These are phyloP conservation scores for Chlamydomonas eustigma DNA, from an alignment of 139 green algal genomes.

Conservation along the genomic window DNA sequence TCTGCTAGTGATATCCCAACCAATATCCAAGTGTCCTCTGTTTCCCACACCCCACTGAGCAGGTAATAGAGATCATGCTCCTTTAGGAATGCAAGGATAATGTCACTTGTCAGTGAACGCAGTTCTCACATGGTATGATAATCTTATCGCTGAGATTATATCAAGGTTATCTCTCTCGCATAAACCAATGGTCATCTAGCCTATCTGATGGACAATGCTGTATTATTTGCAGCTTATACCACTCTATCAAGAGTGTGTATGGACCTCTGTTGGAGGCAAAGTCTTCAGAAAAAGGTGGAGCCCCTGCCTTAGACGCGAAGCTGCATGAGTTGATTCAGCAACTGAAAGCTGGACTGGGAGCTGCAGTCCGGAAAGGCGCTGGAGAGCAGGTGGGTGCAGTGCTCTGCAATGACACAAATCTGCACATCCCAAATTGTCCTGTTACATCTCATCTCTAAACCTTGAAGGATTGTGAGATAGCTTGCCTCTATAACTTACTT, in stretches of 20 bases:
- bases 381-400: constrained; percentile 12
- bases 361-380: constrained; percentile 33
- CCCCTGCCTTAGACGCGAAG: constrained; percentile 25
- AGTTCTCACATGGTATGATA: too few relatives aligned
- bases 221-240: constrained; percentile 49
- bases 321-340: constrained; percentile 53
- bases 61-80: neutral
- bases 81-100: neutral
- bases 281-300: neutral
- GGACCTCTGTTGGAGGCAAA: constrained; percentile 37
- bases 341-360: constrained; percentile 53
- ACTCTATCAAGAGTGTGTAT: constrained; percentile 52
- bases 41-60: constrained; percentile 34
- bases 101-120: neutral
- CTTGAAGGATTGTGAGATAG: neutral
- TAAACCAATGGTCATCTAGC: too few relatives aligned
- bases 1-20: constrained; percentile 36
- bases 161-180: too few relatives aligned
- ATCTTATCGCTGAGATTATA: too few relatives aligned
- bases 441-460: neutral
- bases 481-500: too few relatives aligned
- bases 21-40: constrained; percentile 44
- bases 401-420: neutral
- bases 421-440: too few relatives aligned
- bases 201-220: too few relatives aligned